A percentile compares a stretch with the other conserved stretches of the same genome.
Conservation (phyloP, 2,329 filamentous ascomycete species). For the Verticillium zaregamsianum region DNA sequence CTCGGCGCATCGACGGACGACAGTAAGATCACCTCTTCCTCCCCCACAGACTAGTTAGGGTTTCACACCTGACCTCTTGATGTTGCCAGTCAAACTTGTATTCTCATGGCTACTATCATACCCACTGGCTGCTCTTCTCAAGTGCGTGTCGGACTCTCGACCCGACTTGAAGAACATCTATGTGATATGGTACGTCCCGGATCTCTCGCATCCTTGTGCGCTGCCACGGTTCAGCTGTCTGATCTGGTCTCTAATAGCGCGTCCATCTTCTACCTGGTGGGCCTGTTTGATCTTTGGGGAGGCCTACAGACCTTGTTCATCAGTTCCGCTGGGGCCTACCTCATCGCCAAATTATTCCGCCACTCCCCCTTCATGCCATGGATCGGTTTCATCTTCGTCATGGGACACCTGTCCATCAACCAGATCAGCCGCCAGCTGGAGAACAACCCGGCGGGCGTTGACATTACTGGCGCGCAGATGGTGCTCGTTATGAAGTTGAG, state of each 20-base stretch:
- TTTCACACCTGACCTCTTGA: neutral
- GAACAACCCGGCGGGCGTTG: constrained; percentile 62
- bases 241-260: constrained; percentile 1
- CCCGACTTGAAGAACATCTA: constrained; percentile 87
- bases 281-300: constrained; percentile 87
- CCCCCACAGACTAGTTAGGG: neutral
- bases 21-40: constrained; percentile 27
- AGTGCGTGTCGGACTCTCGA: constrained; percentile 80
- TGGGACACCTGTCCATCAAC: constrained; percentile 91
- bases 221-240: neutral
- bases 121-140: constrained; percentile 81
- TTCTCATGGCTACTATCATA: constrained; percentile 89
- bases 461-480: constrained; percentile 97
- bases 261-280: constrained; percentile 75
- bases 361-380: constrained; percentile 92
- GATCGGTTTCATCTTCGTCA: constrained; percentile 89
- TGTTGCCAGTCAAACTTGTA: constrained; percentile 76
- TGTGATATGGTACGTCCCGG: constrained; percentile 54
- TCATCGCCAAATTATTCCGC: constrained; percentile 76
- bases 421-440: constrained; percentile 78
- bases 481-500: constrained; percentile 96
- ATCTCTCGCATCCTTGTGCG: neutral
- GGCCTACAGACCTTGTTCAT: constrained; percentile 77
- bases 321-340: constrained; percentile 75
- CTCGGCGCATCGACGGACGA: constrained; percentile 43